A percentile compares a stretch with the other conserved stretches of the same genome.
These are phyloP conservation scores for Aspergillus baeticus DNA, from an alignment of 495 filamentous ascomycete genomes.

Conservation along the genomic window DNA sequence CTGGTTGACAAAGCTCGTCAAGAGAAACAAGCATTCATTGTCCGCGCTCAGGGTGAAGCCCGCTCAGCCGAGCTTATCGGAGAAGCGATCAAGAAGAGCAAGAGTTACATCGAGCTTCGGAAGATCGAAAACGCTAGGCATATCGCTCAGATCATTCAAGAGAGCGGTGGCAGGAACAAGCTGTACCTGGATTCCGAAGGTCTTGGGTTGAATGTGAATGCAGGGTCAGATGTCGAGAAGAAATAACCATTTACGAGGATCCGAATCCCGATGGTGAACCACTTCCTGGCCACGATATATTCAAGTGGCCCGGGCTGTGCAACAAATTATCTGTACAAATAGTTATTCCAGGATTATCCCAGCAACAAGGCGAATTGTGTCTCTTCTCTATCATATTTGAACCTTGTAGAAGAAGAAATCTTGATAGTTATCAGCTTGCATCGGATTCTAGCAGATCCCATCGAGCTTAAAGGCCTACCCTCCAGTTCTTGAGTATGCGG, in stretches of 20 bases:
- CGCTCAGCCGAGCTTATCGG: slow-evolving; percentile 97
- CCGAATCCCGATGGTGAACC: slow-evolving; percentile 1
- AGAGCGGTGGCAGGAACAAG: slow-evolving; percentile 87
- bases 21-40: slow-evolving; percentile 98
- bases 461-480: background rate
- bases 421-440: no score
- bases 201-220: slow-evolving; percentile 84
- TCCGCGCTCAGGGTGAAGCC: slow-evolving; percentile 98
- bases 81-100: slow-evolving; percentile 98
- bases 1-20: slow-evolving; percentile 98
- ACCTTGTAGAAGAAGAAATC: background rate
- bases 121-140: slow-evolving; percentile 94
- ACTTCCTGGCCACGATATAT: slow-evolving; percentile 13
- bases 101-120: slow-evolving; percentile 92
- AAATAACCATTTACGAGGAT: slow-evolving; percentile 25
- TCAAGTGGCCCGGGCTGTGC: slow-evolving; percentile 23
- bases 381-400: slow-evolving; percentile 37
- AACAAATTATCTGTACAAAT: slow-evolving; percentile 43
- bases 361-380: slow-evolving; percentile 32
- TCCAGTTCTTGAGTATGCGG: slow-evolving; percentile 15
- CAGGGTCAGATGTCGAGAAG: slow-evolving; percentile 30
- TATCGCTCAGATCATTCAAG: slow-evolving; percentile 81
- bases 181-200: slow-evolving; percentile 87
- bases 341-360: slow-evolving; percentile 35
- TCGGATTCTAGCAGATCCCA: background rate